Base-by-base conservation (phyloP, 2,329 filamentous ascomycete genomes). In the Kalaharituber pfeilii region DNA sequence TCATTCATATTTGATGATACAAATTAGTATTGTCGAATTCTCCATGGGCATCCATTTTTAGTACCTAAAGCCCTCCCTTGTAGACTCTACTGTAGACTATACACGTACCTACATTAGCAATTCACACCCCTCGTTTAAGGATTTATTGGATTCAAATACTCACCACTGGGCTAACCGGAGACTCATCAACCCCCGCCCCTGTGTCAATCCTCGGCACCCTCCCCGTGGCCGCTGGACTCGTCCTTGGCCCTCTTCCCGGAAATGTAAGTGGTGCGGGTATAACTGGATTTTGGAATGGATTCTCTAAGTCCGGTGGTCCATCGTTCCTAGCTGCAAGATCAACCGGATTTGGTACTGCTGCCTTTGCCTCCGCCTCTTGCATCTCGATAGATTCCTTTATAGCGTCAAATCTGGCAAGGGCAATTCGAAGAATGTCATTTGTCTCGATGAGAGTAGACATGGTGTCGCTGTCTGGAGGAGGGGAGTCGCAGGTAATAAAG, bases 401-500 rank as follows among this genome's bases (percentile, higher is more conserved):
- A 8, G 86, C 82, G 68, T 94, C 86, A 67, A 95, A 86, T 65
- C 86, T 81, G 59, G 80, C 91, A 39, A 89, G 74, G 0, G 88
- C 82, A 45, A 84, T 78, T 57, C 86, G 84, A 27, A 98, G 73
- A 66, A 89, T 84, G 68, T 96, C 91, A 66, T 94, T 94, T 13
- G 86, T 91, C 68, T 95, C 87, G 64, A 98, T 94, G 58, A 98
- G 72, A 13, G 80, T 88, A 66, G 91, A 80, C 77, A 96, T 86
- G 1, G 89, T 96, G 62, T 94, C 83, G 64, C 94, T 89, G 67
- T 96, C 91, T 0, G 89, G 88, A 0, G 89, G 88, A 5, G 44
- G 57, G 65, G 86, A 77, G 54, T 83, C 80, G 49, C 81, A 78
- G 42, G 80, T 75, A 73, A 96, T 94, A 69, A 93, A 96, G 28